Conservation (phyloP, 768 basidiomycete species). For the Amanita muscaria region DNA sequence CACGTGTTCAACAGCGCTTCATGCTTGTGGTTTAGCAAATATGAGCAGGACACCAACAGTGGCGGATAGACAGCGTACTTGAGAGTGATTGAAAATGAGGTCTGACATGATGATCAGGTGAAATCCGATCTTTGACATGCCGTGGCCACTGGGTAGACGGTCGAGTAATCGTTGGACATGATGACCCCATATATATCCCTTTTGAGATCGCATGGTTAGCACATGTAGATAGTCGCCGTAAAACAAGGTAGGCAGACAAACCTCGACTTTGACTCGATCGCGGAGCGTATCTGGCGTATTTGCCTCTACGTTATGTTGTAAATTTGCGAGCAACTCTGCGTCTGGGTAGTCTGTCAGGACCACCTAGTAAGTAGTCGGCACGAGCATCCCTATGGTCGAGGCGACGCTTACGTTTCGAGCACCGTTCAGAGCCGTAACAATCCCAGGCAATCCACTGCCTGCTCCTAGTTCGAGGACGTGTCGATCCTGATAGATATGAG, state of each 20-base stretch:
- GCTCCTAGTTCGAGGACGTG: conserved; percentile 86
- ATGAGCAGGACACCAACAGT: not conserved
- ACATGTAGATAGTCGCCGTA: no score
- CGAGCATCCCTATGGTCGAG: no score
- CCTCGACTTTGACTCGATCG: conserved; percentile 25
- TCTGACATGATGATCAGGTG: conserved; percentile 86
- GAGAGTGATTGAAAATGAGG: conserved; percentile 91
- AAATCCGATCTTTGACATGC: conserved; percentile 30
- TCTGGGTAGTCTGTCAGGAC: conserved; percentile 95
- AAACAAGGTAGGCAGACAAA: no score
- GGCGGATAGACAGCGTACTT: conserved; percentile 37
- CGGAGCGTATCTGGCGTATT: conserved; percentile 41
- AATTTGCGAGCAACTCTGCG: conserved; percentile 60
- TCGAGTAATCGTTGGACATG: conserved; percentile 38
- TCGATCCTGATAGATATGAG: conserved; percentile 32
- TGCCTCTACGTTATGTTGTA: conserved; percentile 52
- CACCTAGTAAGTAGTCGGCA: conserved; percentile 40
- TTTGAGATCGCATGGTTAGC: no score
- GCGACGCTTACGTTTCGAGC: conserved; percentile 60
- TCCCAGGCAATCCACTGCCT: conserved; percentile 81
- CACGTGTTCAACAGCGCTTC: conserved; percentile 73
- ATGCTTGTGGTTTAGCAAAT: conserved; percentile 40
- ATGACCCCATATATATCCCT: conserved; percentile 82
- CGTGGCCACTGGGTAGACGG: conserved; percentile 12
- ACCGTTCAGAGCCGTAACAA: conserved; percentile 64